phyloP scores from a whole-genome alignment of 2,329 filamentous ascomycete genomes.

The Gliomastix tumulicola region DNA sequence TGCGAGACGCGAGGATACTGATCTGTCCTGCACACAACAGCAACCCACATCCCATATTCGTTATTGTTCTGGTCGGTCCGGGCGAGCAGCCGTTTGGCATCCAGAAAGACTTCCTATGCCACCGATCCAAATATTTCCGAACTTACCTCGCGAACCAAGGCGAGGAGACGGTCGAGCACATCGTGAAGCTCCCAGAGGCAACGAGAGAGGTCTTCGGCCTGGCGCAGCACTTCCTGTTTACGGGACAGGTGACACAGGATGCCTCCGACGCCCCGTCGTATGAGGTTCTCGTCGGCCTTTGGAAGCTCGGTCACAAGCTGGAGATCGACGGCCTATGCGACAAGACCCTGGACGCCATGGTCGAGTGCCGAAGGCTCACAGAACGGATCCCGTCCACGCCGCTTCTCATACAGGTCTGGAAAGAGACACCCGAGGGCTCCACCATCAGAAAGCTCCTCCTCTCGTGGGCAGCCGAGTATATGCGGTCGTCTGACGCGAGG shows the following conservation, averaged over 20 bases:
- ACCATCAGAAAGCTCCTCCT: constrained; percentile 51
- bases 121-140: constrained; percentile 41
- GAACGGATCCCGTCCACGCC: constrained; percentile 50
- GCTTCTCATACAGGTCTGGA: constrained; percentile 54
- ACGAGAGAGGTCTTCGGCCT: constrained; percentile 45
- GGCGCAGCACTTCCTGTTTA: constrained; percentile 48
- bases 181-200: constrained; percentile 42
- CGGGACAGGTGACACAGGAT: constrained; percentile 36
- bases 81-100: constrained; percentile 48
- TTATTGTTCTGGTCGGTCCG: constrained; percentile 45
- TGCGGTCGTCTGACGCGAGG: constrained; percentile 47
- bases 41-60: constrained; percentile 47
- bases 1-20: too few relatives aligned
- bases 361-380: constrained; percentile 44
- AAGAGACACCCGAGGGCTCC: constrained; percentile 53
- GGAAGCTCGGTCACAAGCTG: constrained; percentile 48
- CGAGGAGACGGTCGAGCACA: constrained; percentile 36
- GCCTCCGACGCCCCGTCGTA: constrained; percentile 39
- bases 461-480: constrained; percentile 57
- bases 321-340: constrained; percentile 49
- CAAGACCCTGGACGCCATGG: constrained; percentile 49
- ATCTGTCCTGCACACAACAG: constrained; percentile 19
- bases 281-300: constrained; percentile 45
- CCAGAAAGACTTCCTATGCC: constrained; percentile 51
- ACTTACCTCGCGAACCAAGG: constrained; percentile 30